A percentile compares a stretch with the other conserved stretches of the same genome.
phyloP scores from a whole-genome alignment of 225 moss, liverwort and hornwort genomes.

The Lunularia cruciata region DNA sequence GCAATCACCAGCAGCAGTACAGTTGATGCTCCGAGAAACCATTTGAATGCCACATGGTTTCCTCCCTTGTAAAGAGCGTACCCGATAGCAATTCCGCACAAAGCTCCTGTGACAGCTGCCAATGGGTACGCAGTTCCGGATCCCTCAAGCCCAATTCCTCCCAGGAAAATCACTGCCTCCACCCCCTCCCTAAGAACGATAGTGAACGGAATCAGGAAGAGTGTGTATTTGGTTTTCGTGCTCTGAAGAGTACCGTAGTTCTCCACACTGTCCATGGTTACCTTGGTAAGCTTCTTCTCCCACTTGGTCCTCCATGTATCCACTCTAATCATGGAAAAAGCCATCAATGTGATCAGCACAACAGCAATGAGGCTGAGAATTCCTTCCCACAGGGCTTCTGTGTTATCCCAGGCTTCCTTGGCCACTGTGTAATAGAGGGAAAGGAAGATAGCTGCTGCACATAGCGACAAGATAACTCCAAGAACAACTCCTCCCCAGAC shows the following conservation, averaged over 20 bases:
- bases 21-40: constrained; percentile 53
- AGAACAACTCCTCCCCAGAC: constrained; percentile 56
- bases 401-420: constrained; percentile 33
- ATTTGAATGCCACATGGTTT: constrained; percentile 55
- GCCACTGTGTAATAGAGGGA: constrained; percentile 14
- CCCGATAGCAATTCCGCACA: constrained; percentile 51
- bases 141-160: constrained; percentile 57
- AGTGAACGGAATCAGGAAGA: constrained; percentile 56
- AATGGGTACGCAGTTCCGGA: constrained; percentile 58
- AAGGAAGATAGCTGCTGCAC: constrained; percentile 42
- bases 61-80: constrained; percentile 55
- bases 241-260: constrained; percentile 30
- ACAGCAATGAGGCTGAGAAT: constrained; percentile 57
- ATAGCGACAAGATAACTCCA: constrained; percentile 41
- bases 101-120: constrained; percentile 49
- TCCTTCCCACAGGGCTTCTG: constrained; percentile 67
- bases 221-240: constrained; percentile 52
- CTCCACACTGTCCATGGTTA: constrained; percentile 37
- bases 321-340: constrained; percentile 67
- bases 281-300: constrained; percentile 74
- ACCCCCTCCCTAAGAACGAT: constrained; percentile 61
- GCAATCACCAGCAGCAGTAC: constrained; percentile 57
- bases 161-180: constrained; percentile 74
- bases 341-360: constrained; percentile 64
- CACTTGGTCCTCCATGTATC: constrained; percentile 72